These are phyloP conservation scores for Brettanomyces custersianus DNA, from an alignment of 805 yeast species.

Conservation along the genomic window DNA sequence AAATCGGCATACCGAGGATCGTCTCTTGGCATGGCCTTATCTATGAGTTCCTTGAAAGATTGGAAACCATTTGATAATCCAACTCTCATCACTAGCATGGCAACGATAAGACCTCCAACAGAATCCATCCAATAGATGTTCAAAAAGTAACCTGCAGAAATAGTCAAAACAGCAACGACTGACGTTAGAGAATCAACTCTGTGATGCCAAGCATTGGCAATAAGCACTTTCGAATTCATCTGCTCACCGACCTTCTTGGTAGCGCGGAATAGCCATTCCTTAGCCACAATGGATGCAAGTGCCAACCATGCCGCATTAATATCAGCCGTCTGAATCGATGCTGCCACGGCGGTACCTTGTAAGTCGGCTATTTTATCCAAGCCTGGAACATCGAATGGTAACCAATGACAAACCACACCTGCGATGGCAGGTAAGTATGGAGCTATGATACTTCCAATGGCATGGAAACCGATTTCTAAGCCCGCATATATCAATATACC, in stretches of 20 bases:
- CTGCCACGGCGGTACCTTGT: slow-evolving; percentile 15
- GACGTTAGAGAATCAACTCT: slow-evolving; percentile 91
- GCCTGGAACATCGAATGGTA: slow-evolving; percentile 45
- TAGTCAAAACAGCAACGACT: slow-evolving; percentile 80
- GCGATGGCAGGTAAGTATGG: slow-evolving; percentile 57
- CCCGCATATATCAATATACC: slow-evolving; percentile 82
- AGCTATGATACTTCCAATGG: slow-evolving; percentile 58
- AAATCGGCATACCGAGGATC: slow-evolving; percentile 41
- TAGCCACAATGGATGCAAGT: slow-evolving; percentile 73
- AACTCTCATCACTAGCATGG: slow-evolving; percentile 72
- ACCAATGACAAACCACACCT: slow-evolving; percentile 41
- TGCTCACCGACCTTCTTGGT: slow-evolving; percentile 73
- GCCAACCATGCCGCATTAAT: slow-evolving; percentile 97
- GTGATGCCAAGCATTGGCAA: slow-evolving; percentile 99
- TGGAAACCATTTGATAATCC: slow-evolving; percentile 67
- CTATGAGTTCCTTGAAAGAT: slow-evolving; percentile 71
- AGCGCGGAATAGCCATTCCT: slow-evolving; percentile 80
- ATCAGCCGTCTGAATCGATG: slow-evolving; percentile 38
- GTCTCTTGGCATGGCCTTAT: slow-evolving; percentile 47
- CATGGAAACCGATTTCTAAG: slow-evolving; percentile 80
- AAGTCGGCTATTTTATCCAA: slow-evolving; percentile 35
- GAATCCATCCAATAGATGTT: slow-evolving; percentile 83
- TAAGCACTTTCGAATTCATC: slow-evolving; percentile 78
- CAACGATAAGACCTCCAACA: slow-evolving; percentile 83
- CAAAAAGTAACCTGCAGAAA: slow-evolving; percentile 74